A percentile compares a stretch with the other conserved stretches of the same genome.
These are phyloP conservation scores for Ascochyta clinopodiicola DNA, from an alignment of 2,329 filamentous ascomycete species.

Conservation along the genomic window DNA sequence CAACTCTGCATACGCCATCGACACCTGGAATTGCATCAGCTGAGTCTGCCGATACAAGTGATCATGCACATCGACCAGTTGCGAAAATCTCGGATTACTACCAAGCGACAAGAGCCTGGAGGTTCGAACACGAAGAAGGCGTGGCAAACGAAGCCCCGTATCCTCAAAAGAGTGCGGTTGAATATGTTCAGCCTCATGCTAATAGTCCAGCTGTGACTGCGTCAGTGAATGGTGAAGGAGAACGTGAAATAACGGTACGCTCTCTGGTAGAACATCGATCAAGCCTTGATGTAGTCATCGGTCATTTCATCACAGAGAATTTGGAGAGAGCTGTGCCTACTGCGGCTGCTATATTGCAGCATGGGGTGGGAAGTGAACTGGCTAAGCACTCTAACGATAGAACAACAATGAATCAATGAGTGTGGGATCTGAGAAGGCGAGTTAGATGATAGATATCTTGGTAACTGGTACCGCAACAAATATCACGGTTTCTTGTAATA, in stretches of 20 bases:
- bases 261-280: background rate
- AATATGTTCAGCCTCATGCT: background rate
- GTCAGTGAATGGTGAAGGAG: background rate
- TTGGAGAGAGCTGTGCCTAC: background rate
- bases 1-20: too few relatives aligned
- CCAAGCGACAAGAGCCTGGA: background rate
- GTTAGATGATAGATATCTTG: background rate
- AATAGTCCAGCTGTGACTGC: background rate
- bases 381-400: background rate
- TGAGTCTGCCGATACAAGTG: too few relatives aligned
- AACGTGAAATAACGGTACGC: background rate
- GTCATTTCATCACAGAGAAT: background rate
- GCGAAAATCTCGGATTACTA: background rate
- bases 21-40: too few relatives aligned
- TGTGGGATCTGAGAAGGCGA: background rate
- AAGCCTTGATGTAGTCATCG: background rate
- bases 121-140: background rate
- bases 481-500: too few relatives aligned
- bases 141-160: background rate
- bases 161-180: background rate
- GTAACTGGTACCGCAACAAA: too few relatives aligned
- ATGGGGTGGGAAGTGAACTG: background rate
- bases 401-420: background rate
- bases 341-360: background rate
- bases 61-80: background rate